Conservation (phyloP, 2,329 filamentous ascomycete genomes). For the Rhynchosporium graminicola region DNA sequence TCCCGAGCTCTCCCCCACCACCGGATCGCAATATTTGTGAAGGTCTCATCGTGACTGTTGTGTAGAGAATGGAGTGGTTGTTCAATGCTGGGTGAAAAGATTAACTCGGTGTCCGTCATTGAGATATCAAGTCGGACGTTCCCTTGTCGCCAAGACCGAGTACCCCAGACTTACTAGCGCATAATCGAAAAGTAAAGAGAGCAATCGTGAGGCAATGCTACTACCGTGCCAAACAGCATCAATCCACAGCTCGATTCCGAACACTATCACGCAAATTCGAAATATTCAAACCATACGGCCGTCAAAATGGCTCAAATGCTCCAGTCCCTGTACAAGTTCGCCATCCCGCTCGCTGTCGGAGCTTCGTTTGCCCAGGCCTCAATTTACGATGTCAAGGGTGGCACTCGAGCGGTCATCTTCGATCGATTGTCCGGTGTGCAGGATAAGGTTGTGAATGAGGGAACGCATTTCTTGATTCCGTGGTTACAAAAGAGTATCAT, state of each 20-base stretch:
- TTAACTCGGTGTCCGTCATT: slow-evolving; percentile 23
- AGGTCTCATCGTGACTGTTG: slow-evolving; percentile 40
- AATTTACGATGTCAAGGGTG: slow-evolving; percentile 96
- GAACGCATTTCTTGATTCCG: slow-evolving; percentile 92
- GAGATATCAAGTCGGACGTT: slow-evolving; percentile 22
- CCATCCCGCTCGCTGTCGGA: slow-evolving; percentile 72
- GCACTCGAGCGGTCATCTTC: slow-evolving; percentile 95
- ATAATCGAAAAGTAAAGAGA: slow-evolving; percentile 35
- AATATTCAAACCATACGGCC: slow-evolving; percentile 12
- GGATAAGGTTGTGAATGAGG: slow-evolving; percentile 89
- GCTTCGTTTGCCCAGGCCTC: slow-evolving; percentile 71
- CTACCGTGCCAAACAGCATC: slow-evolving; percentile 1
- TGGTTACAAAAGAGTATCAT: slow-evolving; percentile 95
- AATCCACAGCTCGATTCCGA: slow-evolving; percentile 3
- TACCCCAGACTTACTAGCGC: slow-evolving; percentile 32
- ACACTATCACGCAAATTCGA: slow-evolving; percentile 13
- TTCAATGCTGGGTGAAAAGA: slow-evolving; percentile 32
- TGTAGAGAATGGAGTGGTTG: slow-evolving; percentile 20
- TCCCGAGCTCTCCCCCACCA: slow-evolving; percentile 39
- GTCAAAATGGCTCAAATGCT: slow-evolving; percentile 53
- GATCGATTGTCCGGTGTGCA: slow-evolving; percentile 90
- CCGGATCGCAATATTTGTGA: slow-evolving; percentile 39
- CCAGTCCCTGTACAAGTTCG: slow-evolving; percentile 63
- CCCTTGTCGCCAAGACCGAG: slow-evolving; percentile 22
- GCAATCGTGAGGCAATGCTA: slow-evolving; percentile 3